phyloP scores from a whole-genome alignment of 1,284 basidiomycete genomes.

The Cutaneotrichosporon sp. region DNA sequence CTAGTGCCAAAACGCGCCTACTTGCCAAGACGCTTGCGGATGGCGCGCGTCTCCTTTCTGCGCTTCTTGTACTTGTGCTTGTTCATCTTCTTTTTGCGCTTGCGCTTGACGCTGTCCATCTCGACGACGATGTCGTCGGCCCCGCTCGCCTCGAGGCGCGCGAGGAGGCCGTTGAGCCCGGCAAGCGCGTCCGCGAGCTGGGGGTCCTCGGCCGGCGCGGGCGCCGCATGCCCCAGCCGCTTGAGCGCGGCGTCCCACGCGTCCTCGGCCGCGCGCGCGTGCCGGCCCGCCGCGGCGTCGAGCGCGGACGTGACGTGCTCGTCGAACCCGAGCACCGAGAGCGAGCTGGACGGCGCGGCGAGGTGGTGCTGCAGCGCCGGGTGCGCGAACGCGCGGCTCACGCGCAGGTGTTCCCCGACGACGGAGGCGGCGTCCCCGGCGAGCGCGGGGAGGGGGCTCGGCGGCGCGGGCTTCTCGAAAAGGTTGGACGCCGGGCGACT shows the following conservation, averaged over 20 bases:
- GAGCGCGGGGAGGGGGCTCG: conserved; percentile 8
- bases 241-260: conserved; percentile 16
- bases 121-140: conserved; percentile 11
- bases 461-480: conserved; percentile 18
- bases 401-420: conserved; percentile 22
- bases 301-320: conserved; percentile 12
- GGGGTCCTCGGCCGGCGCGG: background rate
- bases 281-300: conserved; percentile 11
- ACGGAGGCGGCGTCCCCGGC: conserved; percentile 4
- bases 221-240: conserved; percentile 8
- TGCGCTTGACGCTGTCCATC: conserved; percentile 45
- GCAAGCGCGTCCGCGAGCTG: conserved; percentile 22
- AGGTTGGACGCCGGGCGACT: background rate
- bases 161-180: conserved; percentile 24
- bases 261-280: conserved; percentile 12
- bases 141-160: conserved; percentile 16
- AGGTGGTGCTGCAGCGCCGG: conserved; percentile 23
- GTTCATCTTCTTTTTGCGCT: conserved; percentile 49
- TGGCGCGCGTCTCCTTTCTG: conserved; percentile 58
- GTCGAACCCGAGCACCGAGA: conserved; percentile 20
- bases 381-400: conserved; percentile 23
- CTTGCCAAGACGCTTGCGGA: conserved; percentile 35
- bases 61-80: conserved; percentile 63
- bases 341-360: background rate
- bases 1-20: conserved; percentile 15